Base-by-base conservation (phyloP, 805 yeast genomes). In the Nakazawaea laoshanensis region DNA sequence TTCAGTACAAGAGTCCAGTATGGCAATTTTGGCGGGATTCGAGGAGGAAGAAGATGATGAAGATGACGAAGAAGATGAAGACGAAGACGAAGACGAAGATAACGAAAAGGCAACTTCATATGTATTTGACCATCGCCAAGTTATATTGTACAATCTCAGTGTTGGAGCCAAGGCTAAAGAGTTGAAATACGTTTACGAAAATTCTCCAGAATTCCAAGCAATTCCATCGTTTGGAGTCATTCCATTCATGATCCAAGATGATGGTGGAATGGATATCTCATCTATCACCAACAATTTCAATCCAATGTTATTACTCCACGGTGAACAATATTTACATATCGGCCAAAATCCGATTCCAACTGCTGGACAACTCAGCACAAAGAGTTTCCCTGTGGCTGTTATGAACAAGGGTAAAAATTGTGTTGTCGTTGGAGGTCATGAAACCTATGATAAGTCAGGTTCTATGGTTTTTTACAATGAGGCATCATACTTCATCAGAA, bases 211-310 rank as follows among this genome's bases (percentile, higher is more conserved):
- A 44, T 89, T 89, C 65, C 86, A 84, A 50, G 89, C 80, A 5
- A 57, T 89, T 29, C 96, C 96, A 36, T 70, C 95, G 1, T 87
- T 80, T 58, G 95, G 95, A 37, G 95, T 86, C 32, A 75, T 89
- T 46, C 89, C 95, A 24, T 77, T 78, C 40, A 81, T 88, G 75
- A 67, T 70, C 43, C 70, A 77, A 30, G 70, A 65, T 31, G 61
- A 69, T 47, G 63, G 75, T 36, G 71, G 71, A 37, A 53, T 74
- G 35, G 67, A 81, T 22, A 72, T 80, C 52, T 61, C 69, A 40
- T 63, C 67, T 38, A 55, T 78, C 27, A 76, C 89, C 45, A 81
- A 77, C 38, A 77, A 84, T 60, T 89, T 85, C 67, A 84, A 85
- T 59, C 95, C 92, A 40, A 79, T 86, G 74, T 68, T 80, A 58